Evolutionary conservation across 1,284 basidiomycete species (phyloP).

Genomic region (Lignosus rhinocerotis): DNA sequence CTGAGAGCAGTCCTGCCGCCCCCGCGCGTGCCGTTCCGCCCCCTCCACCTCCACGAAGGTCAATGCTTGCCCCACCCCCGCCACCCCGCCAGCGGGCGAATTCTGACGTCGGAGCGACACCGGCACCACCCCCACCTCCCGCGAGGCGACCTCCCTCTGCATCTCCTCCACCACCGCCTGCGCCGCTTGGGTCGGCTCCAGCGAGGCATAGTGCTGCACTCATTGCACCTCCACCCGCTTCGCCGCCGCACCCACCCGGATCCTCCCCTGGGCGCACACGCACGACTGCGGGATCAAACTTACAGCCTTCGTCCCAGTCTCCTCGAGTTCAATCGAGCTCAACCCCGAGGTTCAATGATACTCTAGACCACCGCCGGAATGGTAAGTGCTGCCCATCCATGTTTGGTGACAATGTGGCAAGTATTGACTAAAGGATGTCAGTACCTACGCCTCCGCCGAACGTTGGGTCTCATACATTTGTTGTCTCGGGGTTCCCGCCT

Average conservation of each 20-base stretch:
- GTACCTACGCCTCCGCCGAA: slow-evolving; percentile 76
- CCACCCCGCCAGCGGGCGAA: slow-evolving; percentile 31
- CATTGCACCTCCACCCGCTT: slow-evolving; percentile 14
- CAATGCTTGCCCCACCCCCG: slow-evolving; percentile 26
- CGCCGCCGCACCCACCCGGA: slow-evolving; percentile 30
- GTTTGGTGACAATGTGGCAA: background rate
- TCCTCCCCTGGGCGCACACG: slow-evolving; percentile 29
- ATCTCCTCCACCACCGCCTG: slow-evolving; percentile 12
- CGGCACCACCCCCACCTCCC: slow-evolving; percentile 14
- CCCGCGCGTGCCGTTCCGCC: slow-evolving; percentile 42
- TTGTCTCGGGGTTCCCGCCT: slow-evolving; percentile 70
- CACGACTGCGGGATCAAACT: slow-evolving; percentile 26
- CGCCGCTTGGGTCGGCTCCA: slow-evolving; percentile 40
- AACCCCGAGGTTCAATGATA: slow-evolving; percentile 30
- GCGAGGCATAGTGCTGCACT: slow-evolving; percentile 24
- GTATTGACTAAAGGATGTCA: slow-evolving; percentile 27
- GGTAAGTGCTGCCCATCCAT: slow-evolving; percentile 45
- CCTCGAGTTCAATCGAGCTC: slow-evolving; percentile 27
- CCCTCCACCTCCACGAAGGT: slow-evolving; percentile 32
- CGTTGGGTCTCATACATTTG: slow-evolving; percentile 68
- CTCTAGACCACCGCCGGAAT: slow-evolving; percentile 40
- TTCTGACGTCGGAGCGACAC: slow-evolving; percentile 25
- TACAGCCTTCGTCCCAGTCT: slow-evolving; percentile 22
- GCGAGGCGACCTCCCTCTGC: slow-evolving; percentile 7
- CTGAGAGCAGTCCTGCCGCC: slow-evolving; percentile 30